Evolutionary conservation across 2,329 filamentous ascomycete genomes (phyloP).

Genomic region (Aureobasidium sp.): DNA sequence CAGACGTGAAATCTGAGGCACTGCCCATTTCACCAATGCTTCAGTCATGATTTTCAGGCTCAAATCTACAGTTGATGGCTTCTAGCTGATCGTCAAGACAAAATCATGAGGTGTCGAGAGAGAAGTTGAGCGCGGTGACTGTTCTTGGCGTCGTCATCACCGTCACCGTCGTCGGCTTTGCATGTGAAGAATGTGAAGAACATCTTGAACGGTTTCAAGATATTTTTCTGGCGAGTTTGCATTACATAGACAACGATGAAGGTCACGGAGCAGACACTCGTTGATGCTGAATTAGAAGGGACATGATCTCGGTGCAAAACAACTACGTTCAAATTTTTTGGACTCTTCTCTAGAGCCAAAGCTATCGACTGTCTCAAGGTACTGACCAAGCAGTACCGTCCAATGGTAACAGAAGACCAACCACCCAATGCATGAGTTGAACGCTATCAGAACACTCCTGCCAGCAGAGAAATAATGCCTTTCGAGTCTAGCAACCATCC

Average conservation of each 20-base stretch:
- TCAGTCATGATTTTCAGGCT: slow-evolving; percentile 18
- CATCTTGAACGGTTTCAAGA: neutral
- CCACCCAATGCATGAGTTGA: slow-evolving; percentile 4
- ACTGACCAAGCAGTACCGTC: neutral
- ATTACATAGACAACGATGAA: neutral
- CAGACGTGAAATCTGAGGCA: slow-evolving; percentile 68
- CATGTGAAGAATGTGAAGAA: neutral
- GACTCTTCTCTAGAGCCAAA: neutral
- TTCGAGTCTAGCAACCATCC: slow-evolving; percentile 1
- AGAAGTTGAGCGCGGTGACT: slow-evolving; percentile 7
- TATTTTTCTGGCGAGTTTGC: neutral
- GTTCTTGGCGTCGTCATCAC: slow-evolving; percentile 10
- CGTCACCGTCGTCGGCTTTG: neutral
- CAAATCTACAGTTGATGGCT: neutral
- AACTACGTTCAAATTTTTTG: neutral
- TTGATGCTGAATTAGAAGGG: neutral
- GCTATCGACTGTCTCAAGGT: neutral
- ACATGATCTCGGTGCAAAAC: neutral
- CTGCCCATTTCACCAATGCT: slow-evolving; percentile 44
- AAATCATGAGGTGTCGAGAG: neutral
- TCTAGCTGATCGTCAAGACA: neutral
- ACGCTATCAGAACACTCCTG: slow-evolving; percentile 10
- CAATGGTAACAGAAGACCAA: neutral
- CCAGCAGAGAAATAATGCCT: slow-evolving; percentile 6
- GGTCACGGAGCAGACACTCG: neutral